These are phyloP conservation scores for Plasmodium blacklocki DNA, from an alignment of 169 alveolate genomes.

Conservation along the genomic window DNA sequence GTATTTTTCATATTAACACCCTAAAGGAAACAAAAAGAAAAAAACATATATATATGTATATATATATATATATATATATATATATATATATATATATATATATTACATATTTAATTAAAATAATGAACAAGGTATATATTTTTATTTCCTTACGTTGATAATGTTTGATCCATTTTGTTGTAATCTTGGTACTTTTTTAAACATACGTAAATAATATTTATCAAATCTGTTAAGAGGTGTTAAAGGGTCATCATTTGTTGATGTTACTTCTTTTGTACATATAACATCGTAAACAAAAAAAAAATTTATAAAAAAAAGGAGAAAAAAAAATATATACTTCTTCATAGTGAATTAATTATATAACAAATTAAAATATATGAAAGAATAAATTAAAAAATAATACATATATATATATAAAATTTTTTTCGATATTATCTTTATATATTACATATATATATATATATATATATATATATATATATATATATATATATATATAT, in stretches of 20 bases:
- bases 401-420: not conserved
- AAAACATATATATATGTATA: too few species aligned
- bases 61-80: not conserved
- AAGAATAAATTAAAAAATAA: not conserved
- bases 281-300: slow-evolving; percentile 12
- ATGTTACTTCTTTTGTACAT: slow-evolving; percentile 13
- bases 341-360: not conserved
- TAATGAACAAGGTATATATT: too few species aligned
- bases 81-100: not conserved
- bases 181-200: slow-evolving; percentile 26
- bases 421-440: not conserved
- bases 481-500: slow-evolving; percentile 1
- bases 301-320: slow-evolving; percentile 12
- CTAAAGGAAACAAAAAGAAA: slow-evolving; percentile 12
- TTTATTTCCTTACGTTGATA: slow-evolving; percentile 49
- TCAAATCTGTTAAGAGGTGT: slow-evolving; percentile 58
- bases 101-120: not conserved
- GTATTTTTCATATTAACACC: slow-evolving; percentile 30
- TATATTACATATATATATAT: not conserved
- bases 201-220: slow-evolving; percentile 49
- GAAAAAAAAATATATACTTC: slow-evolving; percentile 25
- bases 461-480: not conserved
- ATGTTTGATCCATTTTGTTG: slow-evolving; percentile 16
- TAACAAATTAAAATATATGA: not conserved
- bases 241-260: slow-evolving; percentile 16